Conservation (phyloP, 2,329 filamentous ascomycete species). For the Didymella pinodella region DNA sequence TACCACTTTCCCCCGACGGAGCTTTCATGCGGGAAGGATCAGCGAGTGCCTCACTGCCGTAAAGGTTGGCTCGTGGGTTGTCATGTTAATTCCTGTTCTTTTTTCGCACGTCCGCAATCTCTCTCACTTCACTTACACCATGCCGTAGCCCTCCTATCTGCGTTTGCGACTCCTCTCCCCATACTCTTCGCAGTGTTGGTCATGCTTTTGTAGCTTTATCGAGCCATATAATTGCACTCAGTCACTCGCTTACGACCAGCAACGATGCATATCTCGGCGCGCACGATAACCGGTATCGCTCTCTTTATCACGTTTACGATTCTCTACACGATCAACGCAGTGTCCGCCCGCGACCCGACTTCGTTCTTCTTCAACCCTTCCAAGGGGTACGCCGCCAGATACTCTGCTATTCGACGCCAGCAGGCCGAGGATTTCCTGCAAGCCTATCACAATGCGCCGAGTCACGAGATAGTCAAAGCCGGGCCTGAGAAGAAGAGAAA, state of each 20-base stretch:
- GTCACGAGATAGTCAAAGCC: conserved; percentile 28
- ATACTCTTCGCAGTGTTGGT: background rate
- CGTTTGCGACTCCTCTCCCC: background rate
- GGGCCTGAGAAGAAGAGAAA: conserved; percentile 30
- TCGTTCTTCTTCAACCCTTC: conserved; percentile 48
- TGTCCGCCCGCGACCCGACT: conserved; percentile 45
- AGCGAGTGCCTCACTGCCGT: conserved; percentile 18
- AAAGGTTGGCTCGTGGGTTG: conserved; percentile 17
- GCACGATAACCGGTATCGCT: conserved; percentile 31
- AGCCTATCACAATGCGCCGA: conserved; percentile 25
- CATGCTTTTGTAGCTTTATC: conserved; percentile 18
- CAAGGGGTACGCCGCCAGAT: conserved; percentile 43
- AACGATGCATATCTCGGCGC: conserved; percentile 36
- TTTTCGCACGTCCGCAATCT: conserved; percentile 17
- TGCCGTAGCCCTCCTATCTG: conserved; percentile 15
- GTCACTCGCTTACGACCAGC: conserved; percentile 13
- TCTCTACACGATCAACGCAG: conserved; percentile 36
- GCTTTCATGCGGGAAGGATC: conserved; percentile 22
- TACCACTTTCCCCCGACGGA: conserved; percentile 19
- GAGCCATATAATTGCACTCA: conserved; percentile 5
- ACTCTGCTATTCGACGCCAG: conserved; percentile 42
- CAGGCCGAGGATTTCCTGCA: conserved; percentile 42
- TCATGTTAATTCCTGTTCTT: conserved; percentile 19
- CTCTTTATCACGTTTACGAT: conserved; percentile 29
- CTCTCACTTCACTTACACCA: conserved; percentile 16